Evolutionary conservation across 2,329 filamentous ascomycete genomes (phyloP), one percentile per base, ranked within the genome.

Genomic region (Phialophora expanda): DNA sequence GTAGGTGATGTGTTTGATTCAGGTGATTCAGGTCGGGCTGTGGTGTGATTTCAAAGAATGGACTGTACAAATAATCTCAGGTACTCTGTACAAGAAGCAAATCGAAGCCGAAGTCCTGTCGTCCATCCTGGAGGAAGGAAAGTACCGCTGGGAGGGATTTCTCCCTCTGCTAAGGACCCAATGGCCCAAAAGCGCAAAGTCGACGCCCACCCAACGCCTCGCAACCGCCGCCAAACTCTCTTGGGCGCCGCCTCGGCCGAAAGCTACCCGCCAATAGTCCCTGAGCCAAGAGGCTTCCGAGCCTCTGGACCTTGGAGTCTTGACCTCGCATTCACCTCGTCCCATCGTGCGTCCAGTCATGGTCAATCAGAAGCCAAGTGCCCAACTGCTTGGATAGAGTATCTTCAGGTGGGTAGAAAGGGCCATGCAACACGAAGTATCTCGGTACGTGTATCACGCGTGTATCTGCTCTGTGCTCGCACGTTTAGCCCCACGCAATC

Each of bases 401-500:
- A 50, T 51, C 6, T 51, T 28, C 6, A 12, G 20, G 9, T 24
- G 24, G 9, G 6, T 12, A 9, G 20, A 51, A 44, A 44, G n/a
- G 14, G 17, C 38, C 2, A n/a, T n/a, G 38, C 38, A 51, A 9
- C 20, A 8, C 48, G 14, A 26, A 17, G 24, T 26, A 50, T 50
- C 46, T 50, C 44, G 44, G 46, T 6, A 14, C 12, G 17, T 20
- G 20, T 51, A 51, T 22, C 48, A 51, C 48, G 17, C 14, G 14
- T 20, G 48, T 22, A 51, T 26, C 8, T 44, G 44, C 24, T 32
- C 20, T 26, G 14, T n/a, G 41, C 56, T 48, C 50, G 46, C 28
- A 59, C 20, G n/a, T 28, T 32, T 22, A n/a, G 56, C 56, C 56
- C 41, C 14, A 50, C 41, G 56, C 44, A 59, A 59, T 59, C 56